Evolutionary conservation across 2,329 filamentous ascomycete species (phyloP), one percentile per base, ranked within the genome.

Genomic region (Arthrobotrys iridis): DNA sequence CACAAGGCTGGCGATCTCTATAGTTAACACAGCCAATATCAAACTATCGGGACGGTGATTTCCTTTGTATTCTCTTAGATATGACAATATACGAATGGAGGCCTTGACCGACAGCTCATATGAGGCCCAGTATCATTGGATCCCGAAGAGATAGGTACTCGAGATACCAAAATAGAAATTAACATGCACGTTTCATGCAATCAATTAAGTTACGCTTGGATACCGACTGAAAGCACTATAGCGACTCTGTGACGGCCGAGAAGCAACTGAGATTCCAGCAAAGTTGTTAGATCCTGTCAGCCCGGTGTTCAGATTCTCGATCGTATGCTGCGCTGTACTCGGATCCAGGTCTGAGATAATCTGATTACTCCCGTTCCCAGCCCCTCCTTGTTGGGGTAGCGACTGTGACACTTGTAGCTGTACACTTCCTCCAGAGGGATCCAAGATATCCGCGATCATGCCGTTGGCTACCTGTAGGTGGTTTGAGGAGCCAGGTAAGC

Each of bases 291-390:
- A 41, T 26, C 58, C 58, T 13, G 58, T 62, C 35, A 35, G 7
- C 22, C 37, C 41, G 3, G 58, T 62, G 7, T 45, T 35, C 40
- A 62, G 11, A 30, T 62, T 62, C 58, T 62, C 58, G 15, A 46
- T 46, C 6, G 58, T 30, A 18, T 48, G 37, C 24, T 62, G 58
- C 11, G 41, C 41, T 3, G 58, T 62, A 10, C 58, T 62, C 15
- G 41, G 58, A 15, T 62, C 22, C 18, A 62, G 5, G 2, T 62
- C 58, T 15, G 58, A 45, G 11, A 46, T 46, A 3, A 26, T n/a
- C n/a, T n/a, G n/a, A n/a, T n/a, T 30, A 24, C 28, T 48, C n/a
- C 4, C 10, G 8, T 28, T 20, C 22, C 24, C 52, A 28, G 35
- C 33, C 37, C n/a, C 46, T 35, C 30, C 50, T 35, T 15, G 18